Evolutionary conservation across 148 eudicot genomes (phyloP).

Genomic region (Amaranthus hypochondriacus): DNA sequence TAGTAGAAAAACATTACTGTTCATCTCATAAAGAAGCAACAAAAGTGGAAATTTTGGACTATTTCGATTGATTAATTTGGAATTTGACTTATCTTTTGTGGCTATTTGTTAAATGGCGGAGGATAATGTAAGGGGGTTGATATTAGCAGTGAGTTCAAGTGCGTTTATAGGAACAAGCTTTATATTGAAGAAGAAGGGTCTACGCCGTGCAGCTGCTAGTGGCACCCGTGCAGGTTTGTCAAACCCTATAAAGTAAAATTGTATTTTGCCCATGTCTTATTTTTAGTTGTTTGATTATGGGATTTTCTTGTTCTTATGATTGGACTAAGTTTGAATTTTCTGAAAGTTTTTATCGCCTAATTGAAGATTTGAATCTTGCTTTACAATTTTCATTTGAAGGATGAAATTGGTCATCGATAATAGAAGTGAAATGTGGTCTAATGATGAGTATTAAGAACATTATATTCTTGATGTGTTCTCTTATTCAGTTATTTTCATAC

Average conservation of each 20-base stretch:
- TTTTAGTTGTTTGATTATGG: neutral
- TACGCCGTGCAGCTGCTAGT: constrained; percentile 68
- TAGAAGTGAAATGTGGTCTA: neutral
- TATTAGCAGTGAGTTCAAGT: constrained; percentile 73
- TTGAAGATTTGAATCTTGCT: neutral
- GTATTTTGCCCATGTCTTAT: neutral
- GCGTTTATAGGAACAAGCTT: constrained; percentile 76
- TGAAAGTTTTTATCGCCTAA: neutral
- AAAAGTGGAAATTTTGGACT: neutral
- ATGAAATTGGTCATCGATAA: neutral
- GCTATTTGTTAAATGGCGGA: constrained; percentile 30
- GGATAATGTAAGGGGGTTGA: constrained; percentile 56
- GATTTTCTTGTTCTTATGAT: neutral
- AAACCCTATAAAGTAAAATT: neutral
- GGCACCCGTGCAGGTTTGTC: constrained; percentile 68
- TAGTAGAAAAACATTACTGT: neutral
- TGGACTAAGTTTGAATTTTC: neutral
- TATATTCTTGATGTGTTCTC: neutral
- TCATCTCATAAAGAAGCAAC: neutral
- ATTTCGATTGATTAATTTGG: neutral
- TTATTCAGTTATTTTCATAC: neutral
- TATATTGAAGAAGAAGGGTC: constrained; percentile 88
- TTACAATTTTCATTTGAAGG: neutral
- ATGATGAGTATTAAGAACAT: neutral
- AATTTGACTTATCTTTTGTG: constrained; percentile 5